Conservation (phyloP, 192 early-diverging fungal genomes). For the Funneliformis mosseae region DNA sequence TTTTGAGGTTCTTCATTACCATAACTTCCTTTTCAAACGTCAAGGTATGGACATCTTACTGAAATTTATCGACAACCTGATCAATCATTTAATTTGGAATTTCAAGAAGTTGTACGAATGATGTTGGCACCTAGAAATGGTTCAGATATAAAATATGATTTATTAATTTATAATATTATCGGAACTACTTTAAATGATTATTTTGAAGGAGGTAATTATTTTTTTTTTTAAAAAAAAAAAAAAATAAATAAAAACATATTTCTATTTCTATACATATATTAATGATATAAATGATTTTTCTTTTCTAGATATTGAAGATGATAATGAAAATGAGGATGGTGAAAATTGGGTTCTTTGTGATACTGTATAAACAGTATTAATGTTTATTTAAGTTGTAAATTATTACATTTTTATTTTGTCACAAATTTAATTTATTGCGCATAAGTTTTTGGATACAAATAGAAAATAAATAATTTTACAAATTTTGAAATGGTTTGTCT, state of each 20-base stretch:
- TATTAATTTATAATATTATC: background rate
- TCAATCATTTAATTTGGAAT: conserved; percentile 29
- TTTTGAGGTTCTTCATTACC: background rate
- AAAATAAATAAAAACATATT: background rate
- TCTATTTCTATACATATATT: no score
- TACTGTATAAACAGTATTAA: conserved; percentile 16
- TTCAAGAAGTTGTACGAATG: conserved; percentile 8
- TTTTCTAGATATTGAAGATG: conserved; percentile 24
- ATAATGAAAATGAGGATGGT: conserved; percentile 6
- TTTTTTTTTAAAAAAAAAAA: background rate
- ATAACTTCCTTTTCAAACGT: background rate
- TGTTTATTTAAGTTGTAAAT: background rate
- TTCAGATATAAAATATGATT: background rate
- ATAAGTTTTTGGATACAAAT: no score
- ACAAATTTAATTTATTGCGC: no score
- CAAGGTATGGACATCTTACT: conserved; percentile 24
- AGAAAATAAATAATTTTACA: no score
- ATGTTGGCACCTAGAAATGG: conserved; percentile 19
- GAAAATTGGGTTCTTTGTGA: conserved; percentile 28
- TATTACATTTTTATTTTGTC: background rate
- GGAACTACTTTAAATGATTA: conserved; percentile 24
- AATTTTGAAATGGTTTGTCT: no score
- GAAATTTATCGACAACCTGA: conserved; percentile 13
- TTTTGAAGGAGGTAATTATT: conserved; percentile 27
- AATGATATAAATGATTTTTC: background rate